Conservation (phyloP, 2,329 filamentous ascomycete species). For the Fusarium zealandicum region DNA sequence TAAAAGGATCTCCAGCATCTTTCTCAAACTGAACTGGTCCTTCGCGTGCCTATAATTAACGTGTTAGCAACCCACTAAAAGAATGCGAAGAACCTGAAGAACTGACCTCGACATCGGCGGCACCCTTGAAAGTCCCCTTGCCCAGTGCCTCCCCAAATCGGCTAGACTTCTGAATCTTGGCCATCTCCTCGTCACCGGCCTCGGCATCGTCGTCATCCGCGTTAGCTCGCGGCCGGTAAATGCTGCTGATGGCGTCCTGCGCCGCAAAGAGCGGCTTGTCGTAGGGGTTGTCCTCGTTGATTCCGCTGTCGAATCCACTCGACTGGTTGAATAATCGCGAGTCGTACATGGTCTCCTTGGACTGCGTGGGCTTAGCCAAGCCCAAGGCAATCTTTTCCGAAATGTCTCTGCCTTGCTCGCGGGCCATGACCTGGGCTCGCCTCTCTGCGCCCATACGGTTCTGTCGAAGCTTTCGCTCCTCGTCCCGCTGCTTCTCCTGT, state of each 20-base stretch:
- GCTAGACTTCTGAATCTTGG: constrained; percentile 83
- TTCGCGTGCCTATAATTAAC: constrained; percentile 67
- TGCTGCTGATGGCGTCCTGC: constrained; percentile 91
- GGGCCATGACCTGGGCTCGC: constrained; percentile 88
- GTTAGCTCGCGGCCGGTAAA: constrained; percentile 83
- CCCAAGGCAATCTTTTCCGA: constrained; percentile 96
- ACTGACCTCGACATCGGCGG: constrained; percentile 79
- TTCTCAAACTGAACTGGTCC: constrained; percentile 98
- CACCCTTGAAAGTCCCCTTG: constrained; percentile 88
- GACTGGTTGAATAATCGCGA: constrained; percentile 93
- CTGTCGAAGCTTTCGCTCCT: constrained; percentile 89
- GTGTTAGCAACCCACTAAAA: constrained; percentile 42
- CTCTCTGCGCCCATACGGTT: constrained; percentile 95
- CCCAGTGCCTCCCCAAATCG: constrained; percentile 88
- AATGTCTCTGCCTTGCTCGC: constrained; percentile 95
- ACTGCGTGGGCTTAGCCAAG: constrained; percentile 91
- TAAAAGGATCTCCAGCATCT: constrained; percentile 84
- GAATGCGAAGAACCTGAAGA: neutral
- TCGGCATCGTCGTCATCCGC: constrained; percentile 81
- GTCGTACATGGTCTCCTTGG: constrained; percentile 95
- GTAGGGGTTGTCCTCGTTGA: constrained; percentile 98
- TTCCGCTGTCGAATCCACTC: constrained; percentile 86
- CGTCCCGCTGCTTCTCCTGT: constrained; percentile 79
- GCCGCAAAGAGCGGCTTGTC: constrained; percentile 97
- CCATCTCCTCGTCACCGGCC: constrained; percentile 82